phyloP scores from a whole-genome alignment of 2,329 filamentous ascomycete species.

The Trichoderma guizhouense region DNA sequence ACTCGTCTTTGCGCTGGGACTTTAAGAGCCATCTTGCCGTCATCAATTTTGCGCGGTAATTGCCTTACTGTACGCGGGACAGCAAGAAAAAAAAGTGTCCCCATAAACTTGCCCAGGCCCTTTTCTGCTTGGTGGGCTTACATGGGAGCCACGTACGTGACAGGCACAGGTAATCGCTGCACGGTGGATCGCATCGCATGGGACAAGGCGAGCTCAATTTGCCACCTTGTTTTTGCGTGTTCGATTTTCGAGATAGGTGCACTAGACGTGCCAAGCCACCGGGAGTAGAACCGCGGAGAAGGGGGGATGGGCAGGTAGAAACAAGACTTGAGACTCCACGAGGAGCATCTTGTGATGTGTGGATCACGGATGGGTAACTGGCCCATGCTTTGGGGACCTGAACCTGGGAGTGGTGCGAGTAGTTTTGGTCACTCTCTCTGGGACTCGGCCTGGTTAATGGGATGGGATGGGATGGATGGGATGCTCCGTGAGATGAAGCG shows the following conservation, averaged over 20 bases:
- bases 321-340: neutral
- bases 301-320: neutral
- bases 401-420: neutral
- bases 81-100: neutral
- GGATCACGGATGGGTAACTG: neutral
- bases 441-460: neutral
- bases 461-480: neutral
- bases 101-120: neutral
- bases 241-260: neutral
- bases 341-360: conserved; percentile 4
- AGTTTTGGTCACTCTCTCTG: neutral
- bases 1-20: neutral
- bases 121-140: neutral
- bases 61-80: neutral
- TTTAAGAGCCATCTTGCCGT: neutral
- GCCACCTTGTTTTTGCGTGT: neutral
- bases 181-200: neutral
- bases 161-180: neutral
- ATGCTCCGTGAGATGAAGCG: neutral
- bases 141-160: neutral
- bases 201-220: neutral
- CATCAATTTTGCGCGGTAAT: neutral
- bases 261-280: neutral
- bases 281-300: neutral
- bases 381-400: conserved; percentile 2